phyloP scores from a whole-genome alignment of 768 basidiomycete genomes.

The Symmetrospora coprosmae region DNA sequence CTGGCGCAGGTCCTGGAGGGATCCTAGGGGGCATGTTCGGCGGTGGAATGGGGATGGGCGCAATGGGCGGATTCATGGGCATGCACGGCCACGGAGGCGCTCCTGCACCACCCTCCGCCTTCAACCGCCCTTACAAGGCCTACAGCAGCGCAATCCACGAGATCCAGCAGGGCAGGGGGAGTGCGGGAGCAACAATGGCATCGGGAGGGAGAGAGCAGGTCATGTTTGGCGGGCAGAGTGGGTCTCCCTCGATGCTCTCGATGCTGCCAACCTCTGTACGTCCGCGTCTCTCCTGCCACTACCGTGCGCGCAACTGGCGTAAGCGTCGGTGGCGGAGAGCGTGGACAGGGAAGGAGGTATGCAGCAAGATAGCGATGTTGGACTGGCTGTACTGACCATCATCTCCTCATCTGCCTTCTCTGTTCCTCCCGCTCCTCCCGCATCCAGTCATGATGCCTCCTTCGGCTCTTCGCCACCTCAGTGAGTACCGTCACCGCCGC shows the following conservation, averaged over 20 bases:
- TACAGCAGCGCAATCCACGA: slow-evolving; percentile 32
- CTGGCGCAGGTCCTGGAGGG: background rate
- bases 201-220: slow-evolving; percentile 65
- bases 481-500: slow-evolving; percentile 35
- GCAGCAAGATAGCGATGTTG: too few species aligned
- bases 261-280: too few species aligned
- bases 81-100: slow-evolving; percentile 30
- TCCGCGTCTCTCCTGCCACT: too few species aligned
- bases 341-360: too few species aligned
- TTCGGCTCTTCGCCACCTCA: slow-evolving; percentile 76
- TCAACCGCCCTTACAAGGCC: slow-evolving; percentile 78
- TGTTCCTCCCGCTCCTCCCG: background rate
- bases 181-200: slow-evolving; percentile 11
- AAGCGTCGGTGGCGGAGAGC: too few species aligned
- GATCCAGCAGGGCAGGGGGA: slow-evolving; percentile 30
- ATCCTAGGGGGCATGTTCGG: background rate
- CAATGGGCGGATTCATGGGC: slow-evolving; percentile 17
- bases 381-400: too few species aligned
- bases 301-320: too few species aligned
- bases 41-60: slow-evolving; percentile 5
- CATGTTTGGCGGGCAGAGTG: slow-evolving; percentile 94
- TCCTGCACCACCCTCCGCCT: slow-evolving; percentile 49
- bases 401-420: background rate
- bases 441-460: slow-evolving; percentile 85
- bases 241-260: slow-evolving; percentile 36